phyloP scores from a whole-genome alignment of 179 eudicot genomes.

The Beta lomatogona region DNA sequence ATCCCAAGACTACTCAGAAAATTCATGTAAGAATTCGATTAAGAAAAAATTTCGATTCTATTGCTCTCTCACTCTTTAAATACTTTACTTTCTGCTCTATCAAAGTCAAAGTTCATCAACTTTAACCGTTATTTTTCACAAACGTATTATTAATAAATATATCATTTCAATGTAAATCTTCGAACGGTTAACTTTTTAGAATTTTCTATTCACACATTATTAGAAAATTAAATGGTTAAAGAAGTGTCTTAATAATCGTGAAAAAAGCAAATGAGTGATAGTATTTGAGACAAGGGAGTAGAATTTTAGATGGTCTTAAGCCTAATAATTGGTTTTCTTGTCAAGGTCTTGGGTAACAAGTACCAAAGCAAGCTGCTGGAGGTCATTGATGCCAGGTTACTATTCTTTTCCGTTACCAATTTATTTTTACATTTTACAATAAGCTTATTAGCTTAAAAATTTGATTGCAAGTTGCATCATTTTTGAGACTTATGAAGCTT shows the following conservation, averaged over 20 bases:
- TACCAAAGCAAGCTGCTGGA: conserved; percentile 89
- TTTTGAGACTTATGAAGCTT: conserved; percentile 8
- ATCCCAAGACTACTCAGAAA: conserved; percentile 83
- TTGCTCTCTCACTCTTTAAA: not conserved
- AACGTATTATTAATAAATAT: no score
- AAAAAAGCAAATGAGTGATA: no score
- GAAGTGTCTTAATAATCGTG: no score
- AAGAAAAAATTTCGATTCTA: not conserved
- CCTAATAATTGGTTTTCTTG: conserved; percentile 16
- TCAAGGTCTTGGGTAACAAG: conserved; percentile 81
- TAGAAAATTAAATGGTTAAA: no score
- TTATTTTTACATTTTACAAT: not conserved
- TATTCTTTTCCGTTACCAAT: not conserved
- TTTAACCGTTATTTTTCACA: no score
- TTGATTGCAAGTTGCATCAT: not conserved
- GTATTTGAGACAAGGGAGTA: no score
- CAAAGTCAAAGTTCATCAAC: no score
- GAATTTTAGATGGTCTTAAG: not conserved
- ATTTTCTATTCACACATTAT: no score
- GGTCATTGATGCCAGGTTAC: conserved; percentile 79
- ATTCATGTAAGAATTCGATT: conserved; percentile 58
- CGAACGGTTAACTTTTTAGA: no score
- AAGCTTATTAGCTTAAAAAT: not conserved
- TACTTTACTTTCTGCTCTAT: not conserved
- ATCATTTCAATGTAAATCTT: no score